Evolutionary conservation across 345 rosid species (phyloP).

Genomic region (Fremontodendron californicum): DNA sequence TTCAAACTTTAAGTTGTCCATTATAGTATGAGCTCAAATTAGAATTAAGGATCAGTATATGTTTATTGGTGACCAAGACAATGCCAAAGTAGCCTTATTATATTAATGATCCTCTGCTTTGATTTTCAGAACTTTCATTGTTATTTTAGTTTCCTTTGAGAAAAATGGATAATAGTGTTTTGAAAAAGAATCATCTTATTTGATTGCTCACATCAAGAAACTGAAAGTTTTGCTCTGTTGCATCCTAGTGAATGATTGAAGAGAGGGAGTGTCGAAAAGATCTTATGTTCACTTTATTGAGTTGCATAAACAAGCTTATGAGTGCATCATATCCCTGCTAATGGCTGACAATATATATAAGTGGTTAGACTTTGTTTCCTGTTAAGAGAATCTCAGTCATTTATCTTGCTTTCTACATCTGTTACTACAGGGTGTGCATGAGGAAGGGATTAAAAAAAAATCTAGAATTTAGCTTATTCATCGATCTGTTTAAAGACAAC

Average conservation of each 20-base stretch:
- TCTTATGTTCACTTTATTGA: not conserved
- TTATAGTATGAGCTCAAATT: slow-evolving; percentile 43
- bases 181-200: not conserved
- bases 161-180: not conserved
- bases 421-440: not conserved
- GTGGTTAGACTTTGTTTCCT: not conserved
- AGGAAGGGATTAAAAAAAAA: not conserved
- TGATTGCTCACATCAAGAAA: not conserved
- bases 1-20: not conserved
- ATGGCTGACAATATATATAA: not conserved
- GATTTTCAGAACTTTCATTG: not conserved
- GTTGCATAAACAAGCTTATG: not conserved
- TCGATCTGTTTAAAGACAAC: not conserved
- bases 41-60: not conserved
- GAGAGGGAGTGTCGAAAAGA: not conserved
- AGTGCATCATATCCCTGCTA: not conserved
- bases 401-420: not conserved
- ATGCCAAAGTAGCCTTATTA: slow-evolving; percentile 5
- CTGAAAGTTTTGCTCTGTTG: not conserved
- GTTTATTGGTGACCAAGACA: not conserved
- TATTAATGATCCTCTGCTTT: not conserved
- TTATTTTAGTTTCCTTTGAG: not conserved
- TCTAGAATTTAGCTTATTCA: not conserved
- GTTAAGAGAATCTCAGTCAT: not conserved
- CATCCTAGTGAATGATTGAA: not conserved